phyloP scores from a whole-genome alignment of 805 yeast genomes.

The Spathaspora girioi region DNA sequence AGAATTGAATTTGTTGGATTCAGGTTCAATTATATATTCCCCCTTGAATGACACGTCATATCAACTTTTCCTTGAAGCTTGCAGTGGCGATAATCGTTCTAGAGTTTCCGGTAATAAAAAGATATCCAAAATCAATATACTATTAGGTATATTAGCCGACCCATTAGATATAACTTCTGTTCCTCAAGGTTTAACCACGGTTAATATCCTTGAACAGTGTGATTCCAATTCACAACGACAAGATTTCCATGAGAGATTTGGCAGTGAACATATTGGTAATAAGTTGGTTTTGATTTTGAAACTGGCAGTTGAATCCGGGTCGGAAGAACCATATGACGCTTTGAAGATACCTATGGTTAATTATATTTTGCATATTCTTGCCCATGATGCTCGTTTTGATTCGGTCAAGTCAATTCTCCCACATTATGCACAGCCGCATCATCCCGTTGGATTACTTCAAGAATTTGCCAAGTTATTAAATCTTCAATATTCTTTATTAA shows the following conservation, averaged over 20 bases:
- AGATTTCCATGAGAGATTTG: not conserved
- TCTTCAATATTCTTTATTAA: not conserved
- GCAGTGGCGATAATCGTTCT: not conserved
- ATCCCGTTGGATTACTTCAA: not conserved
- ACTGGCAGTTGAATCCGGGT: not conserved
- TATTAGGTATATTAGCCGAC: not conserved
- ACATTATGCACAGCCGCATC: not conserved
- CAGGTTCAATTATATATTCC: too few relatives aligned
- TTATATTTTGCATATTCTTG: not conserved
- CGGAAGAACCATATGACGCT: not conserved
- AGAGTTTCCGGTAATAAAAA: not conserved
- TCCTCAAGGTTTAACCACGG: not conserved
- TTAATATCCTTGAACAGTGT: not conserved
- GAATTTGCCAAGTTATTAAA: not conserved
- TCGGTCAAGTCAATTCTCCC: not conserved
- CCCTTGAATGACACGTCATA: not conserved
- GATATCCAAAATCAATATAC: slow-evolving; percentile 1
- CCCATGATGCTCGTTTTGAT: not conserved
- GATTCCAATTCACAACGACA: not conserved
- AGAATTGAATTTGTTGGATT: too few relatives aligned
- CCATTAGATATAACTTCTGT: not conserved
- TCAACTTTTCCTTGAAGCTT: not conserved
- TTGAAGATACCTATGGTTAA: not conserved
- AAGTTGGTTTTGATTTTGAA: not conserved
- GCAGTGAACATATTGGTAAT: not conserved